Conservation (phyloP, 2,329 filamentous ascomycete species). For the Acrodontium crateriforme region DNA sequence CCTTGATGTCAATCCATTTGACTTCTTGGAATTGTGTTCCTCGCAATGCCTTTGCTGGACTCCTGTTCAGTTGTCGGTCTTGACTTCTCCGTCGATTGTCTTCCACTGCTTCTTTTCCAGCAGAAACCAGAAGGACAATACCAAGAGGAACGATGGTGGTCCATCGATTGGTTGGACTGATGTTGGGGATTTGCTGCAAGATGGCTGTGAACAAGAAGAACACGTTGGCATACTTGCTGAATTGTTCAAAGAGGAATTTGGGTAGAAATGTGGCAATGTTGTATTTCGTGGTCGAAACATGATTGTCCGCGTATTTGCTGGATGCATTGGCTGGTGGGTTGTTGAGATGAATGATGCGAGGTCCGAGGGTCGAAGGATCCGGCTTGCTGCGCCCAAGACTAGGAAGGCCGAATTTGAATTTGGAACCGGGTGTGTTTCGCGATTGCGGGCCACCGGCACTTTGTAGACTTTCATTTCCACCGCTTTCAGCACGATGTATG, state of each 20-base stretch:
- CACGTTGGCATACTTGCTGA: slow-evolving; percentile 96
- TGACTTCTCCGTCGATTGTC: slow-evolving; percentile 82
- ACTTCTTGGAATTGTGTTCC: slow-evolving; percentile 75
- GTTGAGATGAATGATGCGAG: slow-evolving; percentile 87
- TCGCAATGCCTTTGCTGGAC: slow-evolving; percentile 67
- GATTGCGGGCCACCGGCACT: slow-evolving; percentile 6
- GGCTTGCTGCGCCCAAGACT: slow-evolving; percentile 53
- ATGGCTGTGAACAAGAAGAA: slow-evolving; percentile 98
- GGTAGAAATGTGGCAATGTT: slow-evolving; percentile 85
- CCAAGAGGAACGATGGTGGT: slow-evolving; percentile 92
- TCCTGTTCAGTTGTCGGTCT: slow-evolving; percentile 76
- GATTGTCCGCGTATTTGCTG: slow-evolving; percentile 90
- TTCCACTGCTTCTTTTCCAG: slow-evolving; percentile 85
- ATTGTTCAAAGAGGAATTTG: slow-evolving; percentile 96
- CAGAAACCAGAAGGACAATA: slow-evolving; percentile 85
- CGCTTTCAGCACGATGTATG: slow-evolving; percentile 2
- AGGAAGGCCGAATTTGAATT: slow-evolving; percentile 80
- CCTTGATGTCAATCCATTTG: slow-evolving; percentile 85
- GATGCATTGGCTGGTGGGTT: slow-evolving; percentile 81
- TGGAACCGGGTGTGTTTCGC: slow-evolving; percentile 52
- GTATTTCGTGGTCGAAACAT: slow-evolving; percentile 96
- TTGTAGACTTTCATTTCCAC: slow-evolving; percentile 9
- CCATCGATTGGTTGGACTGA: slow-evolving; percentile 89
- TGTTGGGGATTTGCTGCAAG: slow-evolving; percentile 85
- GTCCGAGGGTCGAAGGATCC: slow-evolving; percentile 82